Base-by-base conservation (phyloP, 495 filamentous ascomycete species). In the Thozetella sp. region DNA sequence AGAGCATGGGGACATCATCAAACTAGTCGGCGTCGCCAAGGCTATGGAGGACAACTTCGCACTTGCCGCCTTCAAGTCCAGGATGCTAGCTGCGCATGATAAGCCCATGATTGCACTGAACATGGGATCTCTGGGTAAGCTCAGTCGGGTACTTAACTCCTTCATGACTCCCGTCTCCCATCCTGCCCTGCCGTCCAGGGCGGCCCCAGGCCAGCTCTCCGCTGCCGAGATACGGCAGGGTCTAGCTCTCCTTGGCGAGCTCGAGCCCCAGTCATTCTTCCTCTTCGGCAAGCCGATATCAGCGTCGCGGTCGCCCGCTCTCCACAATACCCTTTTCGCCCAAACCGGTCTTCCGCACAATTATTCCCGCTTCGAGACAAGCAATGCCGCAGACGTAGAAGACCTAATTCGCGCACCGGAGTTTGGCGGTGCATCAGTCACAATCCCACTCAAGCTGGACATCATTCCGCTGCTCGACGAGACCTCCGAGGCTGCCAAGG, bases 81-180 rank as follows among this genome's bases (percentile, higher is more conserved):
- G 84, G 83, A 91, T 92, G 61, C 80, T 82, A 30, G 74, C 83
- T 25, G 81, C 86, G 0, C 90, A 96, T 67, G 80, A 89, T 30
- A 85, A 84, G 11, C 95, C 92, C 3, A 68, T 98, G 62, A 97
- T 99, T 67, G 93, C 92, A 2, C 88, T 99, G 75, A 98, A 99
- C 76, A 98, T 98, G 93, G 94, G 96, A 34, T 80, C 86, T 20
- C 78, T 83, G 26, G 95, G 95, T 22, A 93, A 97, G 72, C 86
- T 97, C 17, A 96, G 92, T 68, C 85, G 95, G 27, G 88, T 99
- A 57, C 76, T 93, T 57, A 98, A 98, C 74, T 78, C 81, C 56
- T 98, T 98, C 82, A 84, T 99, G 83, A 98, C 96, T 1, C 95
- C 95, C 2, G 95, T 99, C 23, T 93, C 93, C 19, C 96, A 98